Evolutionary conservation across 2,329 filamentous ascomycete genomes (phyloP), one percentile per base, ranked within the genome.

Genomic region (Trichoderma hamatum): DNA sequence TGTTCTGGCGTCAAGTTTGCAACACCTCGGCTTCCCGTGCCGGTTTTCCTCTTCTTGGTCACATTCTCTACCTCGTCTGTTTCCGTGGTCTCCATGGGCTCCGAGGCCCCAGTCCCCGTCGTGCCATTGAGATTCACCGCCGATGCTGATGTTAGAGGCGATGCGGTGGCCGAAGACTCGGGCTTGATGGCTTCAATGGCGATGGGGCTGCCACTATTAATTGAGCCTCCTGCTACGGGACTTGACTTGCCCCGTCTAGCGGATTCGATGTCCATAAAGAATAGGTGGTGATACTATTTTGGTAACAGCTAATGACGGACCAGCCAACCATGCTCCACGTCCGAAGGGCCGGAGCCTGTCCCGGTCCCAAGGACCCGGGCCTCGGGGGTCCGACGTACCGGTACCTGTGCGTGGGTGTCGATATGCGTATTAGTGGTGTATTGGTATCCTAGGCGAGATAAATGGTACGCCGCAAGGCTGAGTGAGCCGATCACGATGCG

Each of bases 1-100:
- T 94, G 90, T 75, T 94, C 92, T 43, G 90, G 88, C 1, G 90
- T 92, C 76, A 90, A 84, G 73, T 91, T 90, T 63, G 86, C 86
- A 52, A 88, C 85, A 13, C 84, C 84, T 58, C 85, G 79, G 30
- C 82, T 82, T 6, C 83, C 81, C 6, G 81, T 77, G 1, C 78
- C 82, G 9, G 78, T 77, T 73, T 82, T 84, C 72, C 83, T 82
- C 78, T 85, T 86, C 62, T 72, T 73, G 28, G 61, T 32, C 21
- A 39, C 64, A 5, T n/a, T 59, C 32, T 58, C 65, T 10, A 56
- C 46, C 39, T 59, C 46, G 30, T 68, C 65, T 11, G 68, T n/a
- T 19, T 62, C 68, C 26, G 52, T 60, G 39, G 65, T 60, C 7
- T 58, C 63, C 66, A 68, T 68, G 52, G 46, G 56, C 32, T 55